phyloP scores from a whole-genome alignment of 192 early-diverging fungal genomes.

The Backusella luteola region DNA sequence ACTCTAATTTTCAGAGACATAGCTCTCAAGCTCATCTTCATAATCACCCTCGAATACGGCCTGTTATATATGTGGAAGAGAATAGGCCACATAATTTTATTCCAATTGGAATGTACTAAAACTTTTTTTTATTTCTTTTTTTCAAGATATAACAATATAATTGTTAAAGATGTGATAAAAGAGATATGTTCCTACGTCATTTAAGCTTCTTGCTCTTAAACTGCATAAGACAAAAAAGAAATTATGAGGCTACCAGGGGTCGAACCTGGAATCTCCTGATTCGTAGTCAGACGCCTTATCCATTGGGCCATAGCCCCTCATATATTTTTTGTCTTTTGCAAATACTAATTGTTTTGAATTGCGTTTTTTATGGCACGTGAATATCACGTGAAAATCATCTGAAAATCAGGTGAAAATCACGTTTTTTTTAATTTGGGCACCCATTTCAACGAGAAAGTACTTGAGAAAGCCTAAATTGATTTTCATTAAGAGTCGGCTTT shows the following conservation, averaged over 20 bases:
- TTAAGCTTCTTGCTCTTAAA: not conserved
- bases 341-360: not conserved
- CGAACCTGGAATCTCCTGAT: constrained; percentile 63
- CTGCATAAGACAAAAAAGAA: not conserved
- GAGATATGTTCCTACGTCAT: not conserved
- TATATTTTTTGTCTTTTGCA: not conserved
- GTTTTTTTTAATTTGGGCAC: too few relatives aligned
- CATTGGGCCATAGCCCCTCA: constrained; percentile 60
- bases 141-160: not conserved
- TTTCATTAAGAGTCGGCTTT: not conserved
- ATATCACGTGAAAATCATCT: not conserved
- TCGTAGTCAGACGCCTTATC: constrained; percentile 61
- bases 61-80: too few relatives aligned
- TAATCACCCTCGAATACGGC: not conserved
- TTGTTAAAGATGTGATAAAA: not conserved
- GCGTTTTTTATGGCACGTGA: not conserved
- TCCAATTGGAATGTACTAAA: not conserved
- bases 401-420: too few relatives aligned
- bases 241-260: constrained; percentile 49
- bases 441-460: not conserved
- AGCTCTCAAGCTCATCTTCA: not conserved
- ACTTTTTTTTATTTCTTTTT: too few relatives aligned
- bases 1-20: not conserved
- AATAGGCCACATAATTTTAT: too few relatives aligned
- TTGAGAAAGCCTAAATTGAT: not conserved